Evolutionary conservation across 2,329 filamentous ascomycete genomes (phyloP), one percentile per base, ranked within the genome.

Genomic region (Cladosporium sp.): DNA sequence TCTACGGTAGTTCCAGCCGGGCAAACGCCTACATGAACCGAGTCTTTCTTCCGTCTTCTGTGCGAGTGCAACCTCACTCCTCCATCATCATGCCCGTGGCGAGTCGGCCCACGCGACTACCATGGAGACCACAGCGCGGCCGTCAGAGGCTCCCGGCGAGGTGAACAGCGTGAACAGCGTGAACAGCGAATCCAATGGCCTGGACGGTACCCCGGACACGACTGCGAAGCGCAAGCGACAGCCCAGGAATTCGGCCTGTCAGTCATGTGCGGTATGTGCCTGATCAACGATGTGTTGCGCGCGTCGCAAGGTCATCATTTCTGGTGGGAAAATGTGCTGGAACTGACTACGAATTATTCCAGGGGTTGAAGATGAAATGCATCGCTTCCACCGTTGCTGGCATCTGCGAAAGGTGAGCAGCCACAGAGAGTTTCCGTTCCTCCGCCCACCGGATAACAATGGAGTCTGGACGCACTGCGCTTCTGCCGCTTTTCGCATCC

Each of bases 311-410:
- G 18, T 18, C 26, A 14, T 18, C 26, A 24, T 34, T 32, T 34
- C 8, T 30, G 28, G 26, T 34, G 52, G 52, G 32, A 55, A 55
- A 55, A 34, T 55, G 52, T n/a, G 52, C 52, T 34, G 52, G 10
- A 8, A 8, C 52, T 55, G 52, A 55, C 52, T 34, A 3, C 2
- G 7, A 21, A 55, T 58, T 58, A 15, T 34, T 58, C 55, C 57
- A 59, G 57, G 63, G 64, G n/a, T 60, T 74, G 41, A 75, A 75
- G 70, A 74, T 75, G 72, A 73, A 73, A 52, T 70, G 68, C 61
- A 52, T 69, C 12, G 63, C 55, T 2, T 57, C 62, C 28, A 60
- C 68, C 34, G 63, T 65, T 1, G 21, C 47, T 14, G 64, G 67
- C 28, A 59, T 62, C 18, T 67, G 66, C 44, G 67, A 67, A 38